Base-by-base conservation (phyloP, 2,329 filamentous ascomycete species). In the Proliferodiscus dingleyae region DNA sequence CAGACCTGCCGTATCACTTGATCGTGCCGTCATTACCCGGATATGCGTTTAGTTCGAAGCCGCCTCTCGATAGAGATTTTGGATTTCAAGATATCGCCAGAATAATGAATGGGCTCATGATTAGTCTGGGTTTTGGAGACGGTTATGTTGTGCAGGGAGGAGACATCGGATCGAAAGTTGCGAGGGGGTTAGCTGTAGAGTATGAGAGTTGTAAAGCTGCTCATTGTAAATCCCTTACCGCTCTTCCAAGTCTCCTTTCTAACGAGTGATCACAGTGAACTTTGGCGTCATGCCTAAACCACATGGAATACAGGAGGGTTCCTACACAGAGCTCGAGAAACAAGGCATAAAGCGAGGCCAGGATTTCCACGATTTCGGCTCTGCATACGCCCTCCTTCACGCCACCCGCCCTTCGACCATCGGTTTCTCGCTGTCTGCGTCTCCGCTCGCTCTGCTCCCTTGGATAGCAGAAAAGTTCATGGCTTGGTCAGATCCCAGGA, bases 391-490 rank as follows among this genome's bases (percentile, higher is more conserved):
- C 0, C 41, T 66, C 0, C 68, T 74, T 56, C 80, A 83, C 43
- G 73, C 66, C 1, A 78, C 76, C 0, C 63, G 73, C 7, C 74
- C 79, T 0, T 66, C 70, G 0, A 83, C 79, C 0, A 74, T 81
- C 36, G 77, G 78, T 0, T 66, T 80, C 4, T 72, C 69, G 0
- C 61, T 83, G 1, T 65, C 70, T 3, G 65, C 72, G 4, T 78
- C 66, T 26, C 80, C 80, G 0, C 50, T 83, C 1, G 74, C 77
- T 0, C 56, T 83, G 16, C 66, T 84, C 2, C 69, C 72, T 5
- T 84, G 79, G 67, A n/a, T n/a, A n/a, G n/a, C n/a, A n/a, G n/a
- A n/a, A 53, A 80, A 80, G 57, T 74, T 75, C 45, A 60, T 76
- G 0, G 70, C 69, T 4, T 81, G 75, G 76, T n/a, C n/a, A n/a